Conservation (phyloP, 2,329 filamentous ascomycete genomes). For the Scedosporium minutisporum region DNA sequence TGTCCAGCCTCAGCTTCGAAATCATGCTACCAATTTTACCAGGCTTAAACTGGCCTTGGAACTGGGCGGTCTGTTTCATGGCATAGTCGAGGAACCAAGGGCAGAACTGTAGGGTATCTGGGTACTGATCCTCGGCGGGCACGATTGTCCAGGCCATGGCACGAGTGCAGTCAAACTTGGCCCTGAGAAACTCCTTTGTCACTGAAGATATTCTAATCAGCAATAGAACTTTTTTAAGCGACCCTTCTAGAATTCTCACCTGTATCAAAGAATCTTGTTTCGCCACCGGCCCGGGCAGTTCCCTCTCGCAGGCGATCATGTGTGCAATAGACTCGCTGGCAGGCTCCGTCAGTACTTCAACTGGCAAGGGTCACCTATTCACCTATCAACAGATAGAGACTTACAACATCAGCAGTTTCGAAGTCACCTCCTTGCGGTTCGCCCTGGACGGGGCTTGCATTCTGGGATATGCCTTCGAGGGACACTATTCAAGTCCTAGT, state of each 20-base stretch:
- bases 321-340: slow-evolving; percentile 1
- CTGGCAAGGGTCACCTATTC: neutral
- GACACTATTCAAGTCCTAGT: neutral
- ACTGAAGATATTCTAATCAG: neutral
- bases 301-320: slow-evolving; percentile 1
- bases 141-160: slow-evolving; percentile 4
- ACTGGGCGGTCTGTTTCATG: slow-evolving; percentile 2
- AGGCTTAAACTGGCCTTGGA: neutral
- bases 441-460: too few relatives aligned
- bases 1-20: neutral
- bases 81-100: slow-evolving; percentile 5
- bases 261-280: slow-evolving; percentile 1
- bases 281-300: neutral
- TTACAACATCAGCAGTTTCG: slow-evolving; percentile 1
- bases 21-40: slow-evolving; percentile 3
- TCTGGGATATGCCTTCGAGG: too few relatives aligned
- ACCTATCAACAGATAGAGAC: neutral
- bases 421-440: neutral
- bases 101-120: slow-evolving; percentile 2
- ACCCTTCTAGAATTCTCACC: neutral
- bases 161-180: slow-evolving; percentile 5
- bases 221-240: neutral
- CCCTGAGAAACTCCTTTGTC: neutral
- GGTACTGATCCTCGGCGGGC: neutral
- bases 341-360: neutral